phyloP scores from a whole-genome alignment of 148 eudicot species.

The Suaeda aralocaspica region DNA sequence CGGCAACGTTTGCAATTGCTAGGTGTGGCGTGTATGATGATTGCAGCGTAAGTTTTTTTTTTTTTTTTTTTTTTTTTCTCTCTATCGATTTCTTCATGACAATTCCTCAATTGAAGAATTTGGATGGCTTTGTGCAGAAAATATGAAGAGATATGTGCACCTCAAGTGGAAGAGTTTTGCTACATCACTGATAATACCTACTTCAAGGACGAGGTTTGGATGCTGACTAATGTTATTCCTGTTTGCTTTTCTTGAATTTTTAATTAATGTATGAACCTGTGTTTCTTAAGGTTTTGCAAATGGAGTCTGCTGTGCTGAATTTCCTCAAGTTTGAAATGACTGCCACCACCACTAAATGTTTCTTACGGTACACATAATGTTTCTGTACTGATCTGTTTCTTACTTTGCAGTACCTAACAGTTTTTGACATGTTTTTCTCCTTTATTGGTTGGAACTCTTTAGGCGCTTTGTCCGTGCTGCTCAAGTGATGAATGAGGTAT shows the following conservation, averaged over 20 bases:
- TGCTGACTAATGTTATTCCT: background rate
- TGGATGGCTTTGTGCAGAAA: constrained; percentile 42
- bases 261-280: background rate
- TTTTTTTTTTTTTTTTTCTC: background rate
- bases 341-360: constrained; percentile 80
- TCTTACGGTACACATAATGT: constrained; percentile 45
- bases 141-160: constrained; percentile 98
- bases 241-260: background rate
- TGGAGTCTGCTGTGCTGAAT: constrained; percentile 82
- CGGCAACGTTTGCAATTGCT: constrained; percentile 82
- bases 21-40: constrained; percentile 97
- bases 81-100: background rate
- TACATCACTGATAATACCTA: constrained; percentile 95
- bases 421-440: constrained; percentile 7
- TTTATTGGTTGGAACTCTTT: constrained; percentile 7
- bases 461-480: constrained; percentile 92
- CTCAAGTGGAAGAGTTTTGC: constrained; percentile 96
- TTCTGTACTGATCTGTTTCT: background rate
- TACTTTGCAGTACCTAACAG: background rate
- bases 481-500: constrained; percentile 66
- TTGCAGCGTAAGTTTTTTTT: constrained; percentile 71
- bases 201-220: constrained; percentile 78
- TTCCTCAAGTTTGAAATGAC: constrained; percentile 91
- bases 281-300: constrained; percentile 60
- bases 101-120: background rate